Conservation (phyloP, 2,329 filamentous ascomycete species). For the Sporothrix schenckii region DNA sequence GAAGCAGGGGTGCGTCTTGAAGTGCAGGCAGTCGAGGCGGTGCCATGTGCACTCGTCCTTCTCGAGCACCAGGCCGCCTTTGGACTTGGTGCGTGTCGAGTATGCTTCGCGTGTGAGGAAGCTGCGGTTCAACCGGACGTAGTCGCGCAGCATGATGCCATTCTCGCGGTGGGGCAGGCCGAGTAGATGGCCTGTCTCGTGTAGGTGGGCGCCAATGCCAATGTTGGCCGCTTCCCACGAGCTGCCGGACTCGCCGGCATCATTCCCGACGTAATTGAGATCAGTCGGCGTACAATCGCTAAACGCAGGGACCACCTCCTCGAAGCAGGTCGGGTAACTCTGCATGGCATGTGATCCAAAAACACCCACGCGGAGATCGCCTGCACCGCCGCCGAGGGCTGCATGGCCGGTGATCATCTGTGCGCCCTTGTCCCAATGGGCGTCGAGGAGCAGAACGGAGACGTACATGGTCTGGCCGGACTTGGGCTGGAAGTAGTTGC, state of each 20-base stretch:
- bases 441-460: slow-evolving; percentile 81
- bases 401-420: slow-evolving; percentile 79
- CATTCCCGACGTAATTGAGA: slow-evolving; percentile 76
- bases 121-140: slow-evolving; percentile 78
- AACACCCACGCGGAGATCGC: slow-evolving; percentile 78
- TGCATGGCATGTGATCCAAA: slow-evolving; percentile 93
- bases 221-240: slow-evolving; percentile 96
- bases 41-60: slow-evolving; percentile 92
- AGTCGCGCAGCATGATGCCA: slow-evolving; percentile 92
- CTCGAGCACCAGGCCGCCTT: slow-evolving; percentile 72
- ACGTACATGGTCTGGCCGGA: slow-evolving; percentile 86
- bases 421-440: slow-evolving; percentile 77
- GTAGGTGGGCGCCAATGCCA: slow-evolving; percentile 88
- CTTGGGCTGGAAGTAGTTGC: slow-evolving; percentile 71
- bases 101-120: slow-evolving; percentile 82
- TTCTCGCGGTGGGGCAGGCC: slow-evolving; percentile 87
- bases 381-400: slow-evolving; percentile 73
- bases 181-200: slow-evolving; percentile 87
- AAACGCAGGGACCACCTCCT: slow-evolving; percentile 88
- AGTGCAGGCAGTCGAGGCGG: slow-evolving; percentile 82
- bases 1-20: slow-evolving; percentile 90
- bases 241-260: slow-evolving; percentile 82
- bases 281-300: slow-evolving; percentile 89
- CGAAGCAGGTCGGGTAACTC: slow-evolving; percentile 84
- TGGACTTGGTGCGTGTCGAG: slow-evolving; percentile 82